Base-by-base conservation (phyloP, 306 rosid species). In the Vicia sativa region DNA sequence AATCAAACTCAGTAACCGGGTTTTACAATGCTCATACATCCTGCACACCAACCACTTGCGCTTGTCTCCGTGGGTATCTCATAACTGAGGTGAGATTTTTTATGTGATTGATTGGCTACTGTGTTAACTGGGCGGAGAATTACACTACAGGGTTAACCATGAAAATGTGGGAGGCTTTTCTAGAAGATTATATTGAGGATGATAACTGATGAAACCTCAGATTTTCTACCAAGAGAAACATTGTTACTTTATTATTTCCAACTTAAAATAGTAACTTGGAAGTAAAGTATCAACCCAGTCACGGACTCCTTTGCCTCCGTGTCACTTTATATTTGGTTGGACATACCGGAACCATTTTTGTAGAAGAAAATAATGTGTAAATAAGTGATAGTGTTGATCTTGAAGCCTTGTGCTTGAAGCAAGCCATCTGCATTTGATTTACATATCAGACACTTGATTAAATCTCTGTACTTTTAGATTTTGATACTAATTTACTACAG, bases 271-370 rank as follows among this genome's bases (percentile, higher is more conserved):
- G 11, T 11, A 45, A 23, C 2, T 52, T 18, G 48, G 48, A 61
- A 54, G 73, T 68, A 35, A 54, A 45, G 44, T 74, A 38, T 31
- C 60, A 41, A 59, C 61, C 52, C 12, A 38, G n/a, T 61, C 62
- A 41, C 37, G 2, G 11, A 19, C 38, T 69, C 64, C 4, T 48
- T 49, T 49, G 13, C 28, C 26, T 28, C 26, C 55, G 18, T 48
- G 18, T 48, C 55, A 1, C 55, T 15, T 48, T 25, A 25, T 48
- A 16, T 48, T 9, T 16, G 54, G 10, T 9, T 16, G 54, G 10
- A 48, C 54, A 48, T 8, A 48, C 37, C 56, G 62, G 38, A 73
- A 41, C 70, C 28, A 54, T 16, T 46, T 57, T 45, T 68, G 23
- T 37, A 31, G 68, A 68, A 45, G 72, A 31, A 44, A 73, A 35